Evolutionary conservation across 2,329 filamentous ascomycete genomes (phyloP).

Genomic region (Fusarium proliferatum): DNA sequence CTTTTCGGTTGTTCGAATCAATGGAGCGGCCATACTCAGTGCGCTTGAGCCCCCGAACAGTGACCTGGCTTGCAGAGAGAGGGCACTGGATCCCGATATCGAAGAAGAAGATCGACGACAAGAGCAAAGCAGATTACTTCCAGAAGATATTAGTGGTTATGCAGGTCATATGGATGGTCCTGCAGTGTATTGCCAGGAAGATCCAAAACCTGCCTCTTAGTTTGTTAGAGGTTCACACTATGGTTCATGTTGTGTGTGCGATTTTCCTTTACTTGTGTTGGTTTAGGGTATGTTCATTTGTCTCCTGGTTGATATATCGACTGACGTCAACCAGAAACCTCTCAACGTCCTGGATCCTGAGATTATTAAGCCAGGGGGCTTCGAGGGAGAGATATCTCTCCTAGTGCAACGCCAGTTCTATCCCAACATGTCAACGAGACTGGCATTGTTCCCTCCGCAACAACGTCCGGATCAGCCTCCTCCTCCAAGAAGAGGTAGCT

Average conservation of each 20-base stretch:
- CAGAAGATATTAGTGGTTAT: conserved; percentile 51
- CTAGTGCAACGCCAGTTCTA: background rate
- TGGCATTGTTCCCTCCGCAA: conserved; percentile 1
- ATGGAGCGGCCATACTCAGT: conserved; percentile 6
- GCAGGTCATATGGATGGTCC: conserved; percentile 54
- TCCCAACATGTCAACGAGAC: background rate
- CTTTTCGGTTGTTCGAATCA: background rate
- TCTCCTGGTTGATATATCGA: accelerated
- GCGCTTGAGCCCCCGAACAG: background rate
- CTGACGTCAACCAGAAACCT: conserved; percentile 21
- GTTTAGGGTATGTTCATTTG: conserved; percentile 13
- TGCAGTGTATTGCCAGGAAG: conserved; percentile 49
- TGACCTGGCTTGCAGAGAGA: conserved; percentile 15
- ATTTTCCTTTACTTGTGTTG: conserved; percentile 36
- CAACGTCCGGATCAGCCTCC: background rate
- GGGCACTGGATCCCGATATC: conserved; percentile 12
- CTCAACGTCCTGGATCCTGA: conserved; percentile 18
- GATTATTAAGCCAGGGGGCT: background rate
- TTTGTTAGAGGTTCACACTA: conserved; percentile 50
- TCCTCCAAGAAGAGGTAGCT: background rate
- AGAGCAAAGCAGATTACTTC: conserved; percentile 52
- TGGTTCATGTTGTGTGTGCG: conserved; percentile 37
- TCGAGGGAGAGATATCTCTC: background rate
- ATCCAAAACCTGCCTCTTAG: conserved; percentile 49
- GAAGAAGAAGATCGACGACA: conserved; percentile 46